These are phyloP conservation scores for Gaeumannomyces sp. DNA, from an alignment of 2,329 filamentous ascomycete species.

Conservation along the genomic window DNA sequence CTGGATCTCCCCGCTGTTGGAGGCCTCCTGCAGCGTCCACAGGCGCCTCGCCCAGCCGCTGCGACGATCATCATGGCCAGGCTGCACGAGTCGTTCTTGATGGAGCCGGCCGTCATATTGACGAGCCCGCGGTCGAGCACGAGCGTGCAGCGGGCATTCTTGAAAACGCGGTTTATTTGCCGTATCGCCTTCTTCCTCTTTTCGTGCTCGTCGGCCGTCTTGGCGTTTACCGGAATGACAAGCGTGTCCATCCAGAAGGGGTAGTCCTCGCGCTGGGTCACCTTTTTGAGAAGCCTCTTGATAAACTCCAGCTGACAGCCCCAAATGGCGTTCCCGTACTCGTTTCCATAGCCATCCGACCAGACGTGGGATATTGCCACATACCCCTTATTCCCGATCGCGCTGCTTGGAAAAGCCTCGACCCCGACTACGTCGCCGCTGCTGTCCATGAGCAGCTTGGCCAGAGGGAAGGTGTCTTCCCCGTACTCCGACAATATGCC, in stretches of 20 bases:
- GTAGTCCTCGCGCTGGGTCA: neutral
- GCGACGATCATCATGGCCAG: neutral
- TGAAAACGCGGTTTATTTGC: constrained; percentile 4
- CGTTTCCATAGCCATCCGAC: constrained; percentile 6
- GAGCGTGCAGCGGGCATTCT: neutral
- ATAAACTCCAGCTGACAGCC: neutral
- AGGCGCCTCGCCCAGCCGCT: constrained; percentile 4
- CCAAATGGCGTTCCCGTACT: neutral
- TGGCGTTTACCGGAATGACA: neutral
- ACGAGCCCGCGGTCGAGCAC: constrained; percentile 4
- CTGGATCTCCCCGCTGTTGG: neutral
- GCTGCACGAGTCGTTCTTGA: too few species aligned
- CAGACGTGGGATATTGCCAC: constrained; percentile 6
- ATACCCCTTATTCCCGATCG: neutral
- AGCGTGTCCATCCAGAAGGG: constrained; percentile 10
- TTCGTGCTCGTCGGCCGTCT: too few species aligned
- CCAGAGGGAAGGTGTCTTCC: neutral
- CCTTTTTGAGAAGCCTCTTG: neutral
- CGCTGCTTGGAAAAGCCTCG: neutral
- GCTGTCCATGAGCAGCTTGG: neutral
- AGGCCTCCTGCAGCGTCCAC: constrained; percentile 8
- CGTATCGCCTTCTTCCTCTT: constrained; percentile 1
- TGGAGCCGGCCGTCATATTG: neutral
- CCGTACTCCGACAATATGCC: neutral
- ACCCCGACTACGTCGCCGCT: neutral